Base-by-base conservation (phyloP, 495 filamentous ascomycete genomes). In the Hyaloscypha bicolor region DNA sequence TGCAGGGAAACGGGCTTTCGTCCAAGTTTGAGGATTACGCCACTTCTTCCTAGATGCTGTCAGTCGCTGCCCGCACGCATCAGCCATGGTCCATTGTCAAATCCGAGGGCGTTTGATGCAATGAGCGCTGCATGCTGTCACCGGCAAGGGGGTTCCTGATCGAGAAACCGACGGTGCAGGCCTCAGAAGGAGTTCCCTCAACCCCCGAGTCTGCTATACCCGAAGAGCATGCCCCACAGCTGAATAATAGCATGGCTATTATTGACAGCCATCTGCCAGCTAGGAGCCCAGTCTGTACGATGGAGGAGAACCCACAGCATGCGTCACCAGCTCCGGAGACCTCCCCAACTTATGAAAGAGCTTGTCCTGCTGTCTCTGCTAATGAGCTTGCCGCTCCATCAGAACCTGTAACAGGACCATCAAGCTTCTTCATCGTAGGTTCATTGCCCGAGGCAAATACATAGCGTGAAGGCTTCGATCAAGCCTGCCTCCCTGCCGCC, bases 61-160 rank as follows among this genome's bases (percentile, higher is more conserved):
- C 57, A 67, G 64, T 67, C 58, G 59, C 64, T 67, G 37, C 56
- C 42, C 45, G 39, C 57, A 61, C 45, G 56, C 59, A 70, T 60
- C 60, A 55, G 65, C 58, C 63, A 70, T 60, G 42, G 30, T 35
- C 42, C 62, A 58, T 57, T 52, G 53, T 30, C 39, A 59, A 66
- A 16, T 60, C 64, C 35, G 55, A 66, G 59, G 63, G 64, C 53
- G 63, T 65, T 67, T 67, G 55, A 70, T 66, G 56, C 31, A 66
- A 70, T 35, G 64, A 66, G 68, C 68, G 65, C 42, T 67, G 19
- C 58, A 67, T 62, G 58, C 52, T 62, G 58, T 62, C 65, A 57
- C 65, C 22, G 30, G 53, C 9, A 62, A 67, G 65, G 58, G 65
- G 65, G 56, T 67, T 67, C 65, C 58, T 67, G 29, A 62, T 67